A percentile compares a stretch with the other conserved stretches of the same genome.
Conservation (phyloP, 169 alveolate genomes). For the Besnoitia besnoiti region DNA sequence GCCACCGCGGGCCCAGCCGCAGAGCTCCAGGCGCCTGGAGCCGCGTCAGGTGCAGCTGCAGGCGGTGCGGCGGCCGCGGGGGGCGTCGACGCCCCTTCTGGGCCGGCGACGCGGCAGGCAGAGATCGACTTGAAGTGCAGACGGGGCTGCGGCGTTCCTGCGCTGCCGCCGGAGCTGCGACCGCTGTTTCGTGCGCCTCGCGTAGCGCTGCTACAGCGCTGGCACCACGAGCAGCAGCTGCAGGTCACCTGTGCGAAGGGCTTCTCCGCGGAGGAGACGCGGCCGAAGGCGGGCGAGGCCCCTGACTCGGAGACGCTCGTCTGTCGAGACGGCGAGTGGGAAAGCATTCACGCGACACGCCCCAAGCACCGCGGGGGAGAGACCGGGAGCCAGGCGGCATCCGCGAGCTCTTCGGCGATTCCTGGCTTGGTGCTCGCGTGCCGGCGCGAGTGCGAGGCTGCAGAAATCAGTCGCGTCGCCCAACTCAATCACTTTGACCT, state of each 20-base stretch:
- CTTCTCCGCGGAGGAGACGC: background rate
- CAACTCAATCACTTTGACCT: constrained; percentile 14
- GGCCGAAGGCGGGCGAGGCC: background rate
- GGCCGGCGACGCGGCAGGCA: background rate
- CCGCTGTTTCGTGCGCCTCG: constrained; percentile 15
- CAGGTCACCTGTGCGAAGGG: background rate
- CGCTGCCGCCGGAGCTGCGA: constrained; percentile 24
- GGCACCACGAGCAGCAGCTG: constrained; percentile 39
- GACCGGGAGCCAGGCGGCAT: background rate
- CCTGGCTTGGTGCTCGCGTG: constrained; percentile 2
- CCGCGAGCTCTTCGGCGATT: background rate
- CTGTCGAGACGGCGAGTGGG: constrained; percentile 25
- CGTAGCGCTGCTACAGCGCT: constrained; percentile 13
- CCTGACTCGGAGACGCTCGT: background rate
- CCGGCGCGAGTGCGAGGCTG: constrained; percentile 12
- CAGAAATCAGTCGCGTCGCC: background rate
- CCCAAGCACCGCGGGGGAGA: background rate
- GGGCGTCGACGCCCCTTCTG: background rate
- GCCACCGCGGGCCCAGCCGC: background rate
- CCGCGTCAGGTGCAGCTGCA: background rate
- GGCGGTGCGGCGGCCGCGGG: background rate
- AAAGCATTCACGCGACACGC: background rate
- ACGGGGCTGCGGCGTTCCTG: constrained; percentile 33
- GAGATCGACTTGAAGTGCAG: constrained; percentile 34
- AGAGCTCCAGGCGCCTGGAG: background rate